Evolutionary conservation across 2,329 filamentous ascomycete species (phyloP), one percentile per base, ranked within the genome.

Genomic region (Aureobasidium zeae): DNA sequence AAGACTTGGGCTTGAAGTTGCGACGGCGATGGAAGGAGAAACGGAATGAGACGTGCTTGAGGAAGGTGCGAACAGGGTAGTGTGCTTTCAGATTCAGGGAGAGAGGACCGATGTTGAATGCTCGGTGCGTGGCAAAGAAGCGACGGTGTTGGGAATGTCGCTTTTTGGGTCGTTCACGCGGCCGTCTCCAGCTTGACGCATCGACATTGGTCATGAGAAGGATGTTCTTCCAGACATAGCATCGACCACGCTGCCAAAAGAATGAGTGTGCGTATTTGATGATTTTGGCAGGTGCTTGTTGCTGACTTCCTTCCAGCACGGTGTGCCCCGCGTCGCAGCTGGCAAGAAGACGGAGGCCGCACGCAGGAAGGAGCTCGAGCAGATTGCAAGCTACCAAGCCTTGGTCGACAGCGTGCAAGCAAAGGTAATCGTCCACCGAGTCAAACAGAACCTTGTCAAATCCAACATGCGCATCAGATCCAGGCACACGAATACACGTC

Each of bases 381-480:
- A 83, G 62, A 94, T 95, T 56, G 67, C 72, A 46, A 75, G 79
- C 51, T 94, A 94, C 64, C 79, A 77, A 52, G 66, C 73, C 9
- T 69, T 94, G 31, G 84, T 88, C 51, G 68, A 74, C 42, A 65
- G 77, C 43, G 76, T 93, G 26, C 76, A 77, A 44, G 57, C 68
- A n/a, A 79, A 80, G 67, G 82, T 85, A 29, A 20, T n/a, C 10
- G 17, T 9, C 45, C 28, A 3, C 8, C 10, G 11, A 5, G 2
- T 21, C 31, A 8, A 17, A 11, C 6, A 15, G 2, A 11, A 7
- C 15, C 5, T 11, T 16, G 12, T 15, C 17, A 9, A n/a, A n/a
- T n/a, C 30, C 35, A 19, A 35, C 12, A 29, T 17, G 24, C 22
- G 9, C n/a, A n/a, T n/a, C n/a, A 70, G 66, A 57, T 69, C 39